A percentile compares a stretch with the other conserved stretches of the same genome.
Conservation (phyloP, 495 filamentous ascomycete species). For the Aspergillus ellipticus region DNA sequence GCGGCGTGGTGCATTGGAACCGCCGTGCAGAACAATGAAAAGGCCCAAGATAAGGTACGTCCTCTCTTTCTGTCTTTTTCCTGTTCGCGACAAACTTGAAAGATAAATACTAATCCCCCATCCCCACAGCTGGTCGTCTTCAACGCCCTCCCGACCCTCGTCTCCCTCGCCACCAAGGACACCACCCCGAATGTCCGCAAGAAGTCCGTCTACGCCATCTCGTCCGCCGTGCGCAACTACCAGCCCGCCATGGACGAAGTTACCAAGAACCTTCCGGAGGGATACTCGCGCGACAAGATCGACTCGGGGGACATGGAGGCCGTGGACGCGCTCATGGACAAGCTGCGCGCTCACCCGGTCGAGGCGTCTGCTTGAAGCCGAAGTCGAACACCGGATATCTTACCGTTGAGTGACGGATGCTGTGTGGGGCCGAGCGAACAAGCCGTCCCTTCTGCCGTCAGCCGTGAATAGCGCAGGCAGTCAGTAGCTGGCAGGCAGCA, state of each 20-base stretch:
- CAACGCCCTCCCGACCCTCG: constrained; percentile 66
- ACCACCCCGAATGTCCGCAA: constrained; percentile 63
- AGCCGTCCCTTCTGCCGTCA: not conserved
- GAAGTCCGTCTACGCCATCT: constrained; percentile 86
- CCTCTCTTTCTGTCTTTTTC: not conserved
- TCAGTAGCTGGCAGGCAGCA: too few relatives aligned
- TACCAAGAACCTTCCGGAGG: constrained; percentile 60
- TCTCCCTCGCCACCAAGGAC: constrained; percentile 59
- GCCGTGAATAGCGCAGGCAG: too few relatives aligned
- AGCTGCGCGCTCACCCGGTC: constrained; percentile 52
- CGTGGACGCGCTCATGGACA: constrained; percentile 68
- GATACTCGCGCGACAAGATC: constrained; percentile 52
- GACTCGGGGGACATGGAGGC: constrained; percentile 83
- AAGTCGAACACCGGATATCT: not conserved
- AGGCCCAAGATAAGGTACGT: constrained; percentile 68
- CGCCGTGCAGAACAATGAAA: constrained; percentile 91
- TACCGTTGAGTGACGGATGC: not conserved
- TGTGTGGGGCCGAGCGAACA: not conserved
- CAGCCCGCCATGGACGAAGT: constrained; percentile 66
- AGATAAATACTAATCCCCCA: too few relatives aligned
- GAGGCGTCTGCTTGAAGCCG: constrained; percentile 25
- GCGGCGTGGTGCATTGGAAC: constrained; percentile 92
- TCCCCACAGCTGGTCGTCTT: constrained; percentile 62
- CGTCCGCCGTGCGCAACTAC: constrained; percentile 78
- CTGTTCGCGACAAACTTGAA: too few relatives aligned